Evolutionary conservation across 2,329 filamentous ascomycete species (phyloP).

Genomic region (Keithomyces neogunnii): DNA sequence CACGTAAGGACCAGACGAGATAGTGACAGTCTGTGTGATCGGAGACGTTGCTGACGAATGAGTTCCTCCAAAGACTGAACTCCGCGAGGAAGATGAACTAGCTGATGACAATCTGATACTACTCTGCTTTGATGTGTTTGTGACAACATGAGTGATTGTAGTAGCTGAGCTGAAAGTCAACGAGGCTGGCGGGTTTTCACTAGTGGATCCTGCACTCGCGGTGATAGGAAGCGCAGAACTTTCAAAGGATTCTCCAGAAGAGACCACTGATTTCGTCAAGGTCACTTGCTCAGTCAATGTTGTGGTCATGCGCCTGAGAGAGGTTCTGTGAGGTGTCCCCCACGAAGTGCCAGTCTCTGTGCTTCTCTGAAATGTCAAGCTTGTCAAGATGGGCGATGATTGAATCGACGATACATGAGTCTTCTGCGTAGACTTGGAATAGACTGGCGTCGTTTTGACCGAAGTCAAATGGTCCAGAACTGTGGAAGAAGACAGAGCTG

Average conservation of each 20-base stretch:
- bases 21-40: not conserved
- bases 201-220: not conserved
- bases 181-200: not conserved
- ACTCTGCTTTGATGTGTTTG: not conserved
- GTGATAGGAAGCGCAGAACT: conserved; percentile 4
- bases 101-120: not conserved
- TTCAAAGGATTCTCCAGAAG: not conserved
- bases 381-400: not conserved
- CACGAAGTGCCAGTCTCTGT: not conserved
- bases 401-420: not conserved
- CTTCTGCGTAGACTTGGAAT: not conserved
- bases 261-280: not conserved
- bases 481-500: not conserved
- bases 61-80: not conserved
- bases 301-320: not conserved
- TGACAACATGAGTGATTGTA: not conserved
- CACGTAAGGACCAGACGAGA: not conserved
- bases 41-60: not conserved
- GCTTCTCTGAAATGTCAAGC: not conserved
- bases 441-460: not conserved
- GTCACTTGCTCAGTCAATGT: not conserved
- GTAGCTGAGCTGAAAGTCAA: not conserved
- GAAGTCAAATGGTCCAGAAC: not conserved
- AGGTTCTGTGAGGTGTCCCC: not conserved
- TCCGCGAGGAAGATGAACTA: not conserved